phyloP scores from a whole-genome alignment of 106 monocot species.

The Phalaenopsis aphrodite region DNA sequence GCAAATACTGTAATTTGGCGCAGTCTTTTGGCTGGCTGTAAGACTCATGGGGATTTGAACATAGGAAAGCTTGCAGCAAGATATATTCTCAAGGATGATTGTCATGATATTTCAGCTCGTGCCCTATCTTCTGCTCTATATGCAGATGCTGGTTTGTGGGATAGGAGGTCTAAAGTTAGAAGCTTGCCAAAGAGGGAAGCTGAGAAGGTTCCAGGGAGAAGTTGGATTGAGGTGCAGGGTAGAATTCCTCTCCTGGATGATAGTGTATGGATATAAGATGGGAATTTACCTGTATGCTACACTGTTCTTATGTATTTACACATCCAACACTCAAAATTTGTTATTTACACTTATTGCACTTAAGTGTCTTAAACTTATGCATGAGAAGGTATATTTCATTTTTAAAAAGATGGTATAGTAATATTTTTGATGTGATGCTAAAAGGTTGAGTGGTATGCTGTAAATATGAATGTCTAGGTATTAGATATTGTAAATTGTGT shows the following conservation, averaged over 20 bases:
- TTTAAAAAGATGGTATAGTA: no score
- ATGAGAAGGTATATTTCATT: no score
- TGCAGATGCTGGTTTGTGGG: conserved; percentile 13
- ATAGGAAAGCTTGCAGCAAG: conserved; percentile 17
- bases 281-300: no score
- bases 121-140: conserved; percentile 14
- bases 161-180: conserved; percentile 13
- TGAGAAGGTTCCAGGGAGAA: conserved; percentile 22
- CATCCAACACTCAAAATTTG: no score
- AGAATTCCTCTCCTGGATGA: neutral
- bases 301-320: no score
- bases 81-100: conserved; percentile 10
- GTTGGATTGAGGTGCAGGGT: conserved; percentile 4
- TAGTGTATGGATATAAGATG: neutral
- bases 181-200: neutral
- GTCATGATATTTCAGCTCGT: conserved; percentile 13
- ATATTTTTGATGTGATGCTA: no score
- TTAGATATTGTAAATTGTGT: no score
- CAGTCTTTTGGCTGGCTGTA: conserved; percentile 24
- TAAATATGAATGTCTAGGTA: no score
- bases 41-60: conserved; percentile 8
- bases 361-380: no score
- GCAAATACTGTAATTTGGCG: conserved; percentile 29
- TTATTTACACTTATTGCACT: no score
- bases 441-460: no score